These are phyloP conservation scores for Ganoderma sinense DNA, from an alignment of 1,284 basidiomycete species.

Conservation along the genomic window DNA sequence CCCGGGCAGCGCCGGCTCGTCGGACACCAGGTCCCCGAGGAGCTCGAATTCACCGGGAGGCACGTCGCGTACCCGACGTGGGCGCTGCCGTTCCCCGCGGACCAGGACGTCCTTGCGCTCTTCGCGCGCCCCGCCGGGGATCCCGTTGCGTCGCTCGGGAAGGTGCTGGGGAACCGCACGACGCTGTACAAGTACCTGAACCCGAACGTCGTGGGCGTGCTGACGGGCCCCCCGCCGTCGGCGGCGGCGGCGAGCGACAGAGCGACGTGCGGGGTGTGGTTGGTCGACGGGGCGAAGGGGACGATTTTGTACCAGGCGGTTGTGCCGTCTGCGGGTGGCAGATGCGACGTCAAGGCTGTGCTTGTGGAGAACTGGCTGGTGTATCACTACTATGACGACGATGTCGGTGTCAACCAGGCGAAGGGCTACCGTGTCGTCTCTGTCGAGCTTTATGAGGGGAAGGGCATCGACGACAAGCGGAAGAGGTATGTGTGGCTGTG, in stretches of 20 bases:
- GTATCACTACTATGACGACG: conserved; percentile 81
- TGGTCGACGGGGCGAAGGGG: conserved; percentile 85
- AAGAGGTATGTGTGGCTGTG: conserved; percentile 61
- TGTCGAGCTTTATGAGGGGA: conserved; percentile 89
- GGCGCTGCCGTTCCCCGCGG: conserved; percentile 63
- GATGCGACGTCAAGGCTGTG: conserved; percentile 71
- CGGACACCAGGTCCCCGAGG: conserved; percentile 61
- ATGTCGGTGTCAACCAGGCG: conserved; percentile 55
- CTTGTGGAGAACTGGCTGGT: conserved; percentile 95
- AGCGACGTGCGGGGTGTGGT: conserved; percentile 68
- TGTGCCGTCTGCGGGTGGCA: conserved; percentile 53
- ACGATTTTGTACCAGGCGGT: conserved; percentile 72
- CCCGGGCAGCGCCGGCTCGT: conserved; percentile 53
- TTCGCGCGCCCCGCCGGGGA: conserved; percentile 54
- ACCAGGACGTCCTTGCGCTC: conserved; percentile 60
- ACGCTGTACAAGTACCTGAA: conserved; percentile 97
- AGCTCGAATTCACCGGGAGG: conserved; percentile 51
- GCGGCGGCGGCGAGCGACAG: conserved; percentile 26
- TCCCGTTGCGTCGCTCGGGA: conserved; percentile 80
- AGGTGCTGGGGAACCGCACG: conserved; percentile 86
- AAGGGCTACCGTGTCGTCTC: conserved; percentile 80
- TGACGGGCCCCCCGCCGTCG: conserved; percentile 56
- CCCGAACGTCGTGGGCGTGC: conserved; percentile 76
- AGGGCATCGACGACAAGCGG: conserved; percentile 67
- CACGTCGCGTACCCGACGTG: conserved; percentile 69